Evolutionary conservation across 306 rosid genomes (phyloP).

Genomic region (Ceratonia siliqua): DNA sequence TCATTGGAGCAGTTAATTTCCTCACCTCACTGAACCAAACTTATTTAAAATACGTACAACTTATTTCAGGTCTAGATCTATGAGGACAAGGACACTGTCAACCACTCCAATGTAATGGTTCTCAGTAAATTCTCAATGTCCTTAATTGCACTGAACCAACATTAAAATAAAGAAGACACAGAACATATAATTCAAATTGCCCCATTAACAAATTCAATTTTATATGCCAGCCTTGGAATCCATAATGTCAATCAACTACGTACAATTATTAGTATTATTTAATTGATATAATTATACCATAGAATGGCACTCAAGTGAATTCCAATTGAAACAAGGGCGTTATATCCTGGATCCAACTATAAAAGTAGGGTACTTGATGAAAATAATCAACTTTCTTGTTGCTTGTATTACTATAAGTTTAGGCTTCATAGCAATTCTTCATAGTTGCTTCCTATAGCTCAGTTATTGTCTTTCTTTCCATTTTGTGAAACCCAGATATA

Average conservation of each 20-base stretch:
- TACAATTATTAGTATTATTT: neutral
- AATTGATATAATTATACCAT: neutral
- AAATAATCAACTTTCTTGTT: neutral
- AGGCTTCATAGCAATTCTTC: constrained; percentile 14
- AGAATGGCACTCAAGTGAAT: constrained; percentile 46
- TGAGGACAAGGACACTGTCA: neutral
- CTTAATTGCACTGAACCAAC: constrained; percentile 8
- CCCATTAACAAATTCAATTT: constrained; percentile 23
- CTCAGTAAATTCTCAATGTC: neutral
- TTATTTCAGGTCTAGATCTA: neutral
- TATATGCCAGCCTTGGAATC: constrained; percentile 51
- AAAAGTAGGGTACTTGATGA: constrained; percentile 26
- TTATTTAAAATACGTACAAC: neutral
- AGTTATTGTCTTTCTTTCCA: neutral
- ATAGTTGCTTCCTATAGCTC: neutral
- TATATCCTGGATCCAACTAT: constrained; percentile 35
- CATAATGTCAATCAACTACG: constrained; percentile 5
- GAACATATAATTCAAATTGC: constrained; percentile 11
- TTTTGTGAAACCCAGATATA: neutral
- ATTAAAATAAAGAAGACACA: neutral
- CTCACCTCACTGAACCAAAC: neutral
- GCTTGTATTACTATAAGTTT: neutral
- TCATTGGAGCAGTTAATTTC: neutral
- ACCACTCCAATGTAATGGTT: neutral
- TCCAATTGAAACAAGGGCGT: constrained; percentile 30